Evolutionary conservation across 495 filamentous ascomycete species (phyloP).

Genomic region (Lophiotrema nucula): DNA sequence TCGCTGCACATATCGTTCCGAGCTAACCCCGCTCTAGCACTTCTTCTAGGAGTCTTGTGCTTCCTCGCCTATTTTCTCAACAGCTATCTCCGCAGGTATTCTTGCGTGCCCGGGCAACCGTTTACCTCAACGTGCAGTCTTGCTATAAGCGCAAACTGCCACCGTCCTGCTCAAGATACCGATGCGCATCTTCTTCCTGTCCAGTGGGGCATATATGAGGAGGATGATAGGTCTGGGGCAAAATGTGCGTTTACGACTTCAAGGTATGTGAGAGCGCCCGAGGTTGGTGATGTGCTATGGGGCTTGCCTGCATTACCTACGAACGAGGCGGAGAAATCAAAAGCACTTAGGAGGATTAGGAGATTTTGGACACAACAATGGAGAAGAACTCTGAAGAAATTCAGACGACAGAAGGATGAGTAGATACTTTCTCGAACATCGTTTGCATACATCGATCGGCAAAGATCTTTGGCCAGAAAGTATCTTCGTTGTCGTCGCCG

Average conservation of each 20-base stretch:
- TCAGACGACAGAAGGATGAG: no score
- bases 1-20: background rate
- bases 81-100: background rate
- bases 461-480: no score
- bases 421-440: no score
- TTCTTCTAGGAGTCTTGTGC: background rate
- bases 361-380: no score
- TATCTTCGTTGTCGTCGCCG: no score
- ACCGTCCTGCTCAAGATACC: conserved; percentile 16
- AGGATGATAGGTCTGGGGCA: background rate
- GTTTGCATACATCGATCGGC: no score
- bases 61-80: background rate
- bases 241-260: background rate
- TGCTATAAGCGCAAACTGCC: conserved; percentile 21
- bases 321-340: background rate
- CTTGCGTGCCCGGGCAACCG: background rate
- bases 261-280: background rate
- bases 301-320: background rate
- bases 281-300: background rate
- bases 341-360: no score
- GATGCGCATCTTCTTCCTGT: conserved; percentile 10
- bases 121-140: conserved; percentile 13
- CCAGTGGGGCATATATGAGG: conserved; percentile 8
- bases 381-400: no score
- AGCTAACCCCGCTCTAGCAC: background rate